phyloP scores from a whole-genome alignment of 208 protist genomes.

The Crithidia bombi region DNA sequence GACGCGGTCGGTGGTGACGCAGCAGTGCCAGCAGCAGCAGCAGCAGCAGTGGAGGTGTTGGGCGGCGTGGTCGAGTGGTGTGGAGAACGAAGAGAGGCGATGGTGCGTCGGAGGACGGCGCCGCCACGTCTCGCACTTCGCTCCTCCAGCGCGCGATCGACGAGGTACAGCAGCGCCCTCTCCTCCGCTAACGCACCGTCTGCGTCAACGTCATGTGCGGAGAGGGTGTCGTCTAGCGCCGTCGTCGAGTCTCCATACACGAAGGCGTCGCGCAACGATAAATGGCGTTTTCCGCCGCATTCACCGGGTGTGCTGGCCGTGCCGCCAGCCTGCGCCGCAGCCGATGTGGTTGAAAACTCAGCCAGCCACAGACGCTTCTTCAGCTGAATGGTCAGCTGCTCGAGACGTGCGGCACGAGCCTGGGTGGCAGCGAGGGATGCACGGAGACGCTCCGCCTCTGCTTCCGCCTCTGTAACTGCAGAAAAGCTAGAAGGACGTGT shows the following conservation, averaged over 20 bases:
- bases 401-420: conserved; percentile 36
- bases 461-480: conserved; percentile 21
- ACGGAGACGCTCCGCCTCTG: too few relatives aligned
- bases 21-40: background rate
- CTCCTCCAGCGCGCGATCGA: conserved; percentile 27
- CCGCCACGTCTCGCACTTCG: background rate
- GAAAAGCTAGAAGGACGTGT: background rate
- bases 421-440: conserved; percentile 20
- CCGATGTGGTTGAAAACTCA: conserved; percentile 21
- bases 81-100: background rate
- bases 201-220: background rate
- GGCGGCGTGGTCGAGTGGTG: background rate
- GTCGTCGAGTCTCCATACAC: conserved; percentile 9
- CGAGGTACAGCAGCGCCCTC: conserved; percentile 28
- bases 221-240: background rate
- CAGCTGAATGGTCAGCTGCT: conserved; percentile 46
- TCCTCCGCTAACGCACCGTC: conserved; percentile 20
- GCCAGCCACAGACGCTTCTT: conserved; percentile 59
- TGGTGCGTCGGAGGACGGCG: background rate
- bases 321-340: background rate
- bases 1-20: background rate
- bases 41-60: background rate
- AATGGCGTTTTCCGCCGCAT: background rate
- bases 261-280: conserved; percentile 32
- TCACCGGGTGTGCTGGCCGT: background rate